Percentiles rank a stretch among this genome's conserved stretches.
phyloP scores from a whole-genome alignment of 2,329 filamentous ascomycete species.

The Verticillium dahliae region DNA sequence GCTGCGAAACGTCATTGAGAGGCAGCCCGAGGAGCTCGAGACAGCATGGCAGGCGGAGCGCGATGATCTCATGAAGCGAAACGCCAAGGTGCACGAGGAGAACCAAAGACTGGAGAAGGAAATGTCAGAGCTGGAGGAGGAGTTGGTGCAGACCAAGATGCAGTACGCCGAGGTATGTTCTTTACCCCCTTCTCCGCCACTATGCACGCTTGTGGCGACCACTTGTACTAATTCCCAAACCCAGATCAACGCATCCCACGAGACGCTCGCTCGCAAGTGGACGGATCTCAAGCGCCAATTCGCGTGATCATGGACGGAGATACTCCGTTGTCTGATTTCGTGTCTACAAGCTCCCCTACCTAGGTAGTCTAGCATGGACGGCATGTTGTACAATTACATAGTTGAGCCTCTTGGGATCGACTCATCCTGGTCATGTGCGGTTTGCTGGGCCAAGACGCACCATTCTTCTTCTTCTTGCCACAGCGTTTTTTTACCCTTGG shows the following conservation, averaged over 20 bases:
- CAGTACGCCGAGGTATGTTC: slow-evolving; percentile 83
- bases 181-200: not conserved
- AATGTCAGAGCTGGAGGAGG: slow-evolving; percentile 84
- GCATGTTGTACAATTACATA: not conserved
- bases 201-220: not conserved
- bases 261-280: slow-evolving; percentile 71
- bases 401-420: not conserved
- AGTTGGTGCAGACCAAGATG: slow-evolving; percentile 91
- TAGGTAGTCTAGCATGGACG: not conserved
- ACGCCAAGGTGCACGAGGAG: slow-evolving; percentile 89
- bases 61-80: slow-evolving; percentile 85
- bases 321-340: not conserved
- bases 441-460: not conserved
- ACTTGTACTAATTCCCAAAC: not conserved
- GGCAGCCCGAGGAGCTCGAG: slow-evolving; percentile 85
- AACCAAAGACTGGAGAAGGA: slow-evolving; percentile 85
- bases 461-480: not conserved
- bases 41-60: slow-evolving; percentile 75
- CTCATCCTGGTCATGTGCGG: not conserved
- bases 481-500: not conserved
- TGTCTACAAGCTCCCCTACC: no score
- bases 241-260: slow-evolving; percentile 66
- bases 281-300: slow-evolving; percentile 62
- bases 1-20: slow-evolving; percentile 78
- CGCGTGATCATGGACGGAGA: slow-evolving; percentile 22